Evolutionary conservation across 257 asterid genomes (phyloP).

Genomic region (Fraxinus pennsylvanica): DNA sequence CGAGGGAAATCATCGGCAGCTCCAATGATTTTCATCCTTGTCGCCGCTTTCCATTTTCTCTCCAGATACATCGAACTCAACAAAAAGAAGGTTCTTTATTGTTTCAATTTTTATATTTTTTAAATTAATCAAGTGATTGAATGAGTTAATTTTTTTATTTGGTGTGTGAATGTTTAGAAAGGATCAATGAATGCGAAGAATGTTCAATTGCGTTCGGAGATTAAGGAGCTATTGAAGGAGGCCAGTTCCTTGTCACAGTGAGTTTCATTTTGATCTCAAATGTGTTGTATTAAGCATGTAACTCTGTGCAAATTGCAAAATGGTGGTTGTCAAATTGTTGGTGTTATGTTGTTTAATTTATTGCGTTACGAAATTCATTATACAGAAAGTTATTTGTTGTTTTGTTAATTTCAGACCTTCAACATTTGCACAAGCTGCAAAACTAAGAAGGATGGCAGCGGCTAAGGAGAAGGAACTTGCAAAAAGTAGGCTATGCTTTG

Average conservation of each 20-base stretch:
- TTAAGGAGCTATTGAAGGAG: constrained; percentile 74
- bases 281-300: too few relatives aligned
- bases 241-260: constrained; percentile 73
- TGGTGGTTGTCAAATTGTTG: not conserved
- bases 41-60: constrained; percentile 52
- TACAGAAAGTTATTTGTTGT: not conserved
- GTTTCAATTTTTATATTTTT: not conserved
- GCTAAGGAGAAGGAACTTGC: constrained; percentile 92
- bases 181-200: constrained; percentile 45
- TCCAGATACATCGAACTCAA: constrained; percentile 62
- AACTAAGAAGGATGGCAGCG: constrained; percentile 79
- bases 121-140: not conserved
- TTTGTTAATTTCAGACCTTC: constrained; percentile 72
- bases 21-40: constrained; percentile 63
- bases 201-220: constrained; percentile 58
- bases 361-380: not conserved
- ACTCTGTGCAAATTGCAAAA: too few relatives aligned
- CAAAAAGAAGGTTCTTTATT: constrained; percentile 46
- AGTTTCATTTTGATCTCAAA: constrained; percentile 26
- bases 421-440: constrained; percentile 98
- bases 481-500: constrained; percentile 47
- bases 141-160: not conserved
- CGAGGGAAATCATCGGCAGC: constrained; percentile 68
- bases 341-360: not conserved
- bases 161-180: constrained; percentile 38